Conservation (phyloP, 768 basidiomycete species). For the Rhizopogon salebrosus region DNA sequence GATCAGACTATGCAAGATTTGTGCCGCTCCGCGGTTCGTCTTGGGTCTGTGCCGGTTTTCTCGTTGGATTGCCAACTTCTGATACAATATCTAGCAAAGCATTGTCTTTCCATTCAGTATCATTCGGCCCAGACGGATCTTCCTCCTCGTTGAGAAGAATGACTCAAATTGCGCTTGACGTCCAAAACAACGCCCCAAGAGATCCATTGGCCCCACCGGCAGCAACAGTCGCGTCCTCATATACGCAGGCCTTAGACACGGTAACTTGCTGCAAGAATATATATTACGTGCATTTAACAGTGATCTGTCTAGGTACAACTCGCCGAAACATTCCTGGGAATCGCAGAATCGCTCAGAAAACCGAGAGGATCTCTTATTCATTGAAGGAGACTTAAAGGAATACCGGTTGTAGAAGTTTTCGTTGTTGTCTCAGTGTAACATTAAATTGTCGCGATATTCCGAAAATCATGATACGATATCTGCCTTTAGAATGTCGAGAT, state of each 20-base stretch:
- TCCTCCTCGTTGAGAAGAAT: conserved; percentile 36
- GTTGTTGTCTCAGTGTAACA: no score
- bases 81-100: conserved; percentile 35
- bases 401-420: not conserved
- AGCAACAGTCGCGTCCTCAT: conserved; percentile 38
- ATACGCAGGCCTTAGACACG: conserved; percentile 45
- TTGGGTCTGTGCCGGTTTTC: conserved; percentile 32
- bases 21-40: conserved; percentile 35
- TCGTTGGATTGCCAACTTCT: not conserved
- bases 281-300: not conserved
- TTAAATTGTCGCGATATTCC: no score
- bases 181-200: conserved; percentile 38
- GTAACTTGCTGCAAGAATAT: conserved; percentile 24
- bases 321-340: conserved; percentile 52
- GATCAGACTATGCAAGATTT: conserved; percentile 37
- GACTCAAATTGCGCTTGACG: conserved; percentile 45
- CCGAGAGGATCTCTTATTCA: conserved; percentile 46
- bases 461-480: no score
- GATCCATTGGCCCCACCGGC: conserved; percentile 31
- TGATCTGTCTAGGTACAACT: conserved; percentile 38
- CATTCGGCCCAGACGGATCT: conserved; percentile 37
- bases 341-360: conserved; percentile 54
- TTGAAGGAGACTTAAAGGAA: conserved; percentile 4
- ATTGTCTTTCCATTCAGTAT: conserved; percentile 54
- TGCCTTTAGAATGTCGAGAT: not conserved